Percentiles rank a stretch among this genome's conserved stretches.
Conservation (phyloP, 805 yeast genomes). For the Clavispora vitiphila region DNA sequence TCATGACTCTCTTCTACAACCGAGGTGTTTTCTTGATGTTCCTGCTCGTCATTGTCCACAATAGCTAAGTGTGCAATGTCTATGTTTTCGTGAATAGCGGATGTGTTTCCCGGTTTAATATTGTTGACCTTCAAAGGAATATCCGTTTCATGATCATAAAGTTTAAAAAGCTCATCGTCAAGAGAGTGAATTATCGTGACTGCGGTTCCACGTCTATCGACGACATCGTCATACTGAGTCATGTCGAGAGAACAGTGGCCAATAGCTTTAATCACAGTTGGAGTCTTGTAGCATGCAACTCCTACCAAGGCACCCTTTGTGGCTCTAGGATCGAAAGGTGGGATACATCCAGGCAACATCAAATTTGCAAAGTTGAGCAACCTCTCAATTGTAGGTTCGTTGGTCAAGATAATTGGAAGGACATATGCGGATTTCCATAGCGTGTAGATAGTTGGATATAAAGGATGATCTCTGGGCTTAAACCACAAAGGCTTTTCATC, state of each 20-base stretch:
- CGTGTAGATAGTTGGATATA: slow-evolving; percentile 69
- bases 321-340: slow-evolving; percentile 51
- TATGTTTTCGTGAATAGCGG: not conserved
- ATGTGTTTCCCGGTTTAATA: slow-evolving; percentile 32
- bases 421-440: slow-evolving; percentile 66
- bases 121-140: slow-evolving; percentile 24
- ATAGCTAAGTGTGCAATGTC: not conserved
- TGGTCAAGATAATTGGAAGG: slow-evolving; percentile 67
- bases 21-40: slow-evolving; percentile 3
- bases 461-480: slow-evolving; percentile 47
- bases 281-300: slow-evolving; percentile 55
- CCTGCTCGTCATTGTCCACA: not conserved
- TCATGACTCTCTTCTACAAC: slow-evolving; percentile 2
- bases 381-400: slow-evolving; percentile 64
- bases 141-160: slow-evolving; percentile 43
- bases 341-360: slow-evolving; percentile 68
- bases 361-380: slow-evolving; percentile 76
- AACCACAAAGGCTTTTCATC: slow-evolving; percentile 72
- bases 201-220: slow-evolving; percentile 74
- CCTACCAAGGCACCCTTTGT: slow-evolving; percentile 62
- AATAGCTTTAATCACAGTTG: slow-evolving; percentile 64
- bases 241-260: slow-evolving; percentile 57
- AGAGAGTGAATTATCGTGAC: slow-evolving; percentile 64
- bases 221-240: slow-evolving; percentile 37
- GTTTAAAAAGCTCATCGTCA: slow-evolving; percentile 58